Evolutionary conservation across 2,329 filamentous ascomycete species (phyloP), one percentile per base, ranked within the genome.

Genomic region (Fusarium falciforme): DNA sequence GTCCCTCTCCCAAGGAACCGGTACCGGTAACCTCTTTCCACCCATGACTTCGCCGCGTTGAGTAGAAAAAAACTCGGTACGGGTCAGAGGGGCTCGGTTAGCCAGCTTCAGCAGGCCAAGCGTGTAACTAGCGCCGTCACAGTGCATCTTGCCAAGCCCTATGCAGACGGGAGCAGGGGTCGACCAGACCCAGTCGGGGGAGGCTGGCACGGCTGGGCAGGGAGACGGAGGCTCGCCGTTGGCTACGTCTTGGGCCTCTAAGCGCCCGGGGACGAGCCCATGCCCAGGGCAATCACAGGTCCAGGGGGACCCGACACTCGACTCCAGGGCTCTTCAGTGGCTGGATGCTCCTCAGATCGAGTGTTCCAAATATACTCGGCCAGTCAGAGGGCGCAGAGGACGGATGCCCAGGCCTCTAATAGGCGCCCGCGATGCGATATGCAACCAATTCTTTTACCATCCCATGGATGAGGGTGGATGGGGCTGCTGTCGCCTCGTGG

Each of bases 281-380:
- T 61, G 58, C 64, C 55, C 58, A 58, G 61, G 61, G 61, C 61
- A 55, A 58, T 40, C 47, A 62, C 63, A 61, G 64, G 25, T n/a
- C 44, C 25, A 49, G 44, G 44, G 44, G 44, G 22, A 20, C 11
- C 40, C n/a, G 70, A 47, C 64, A 61, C 61, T 74, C 61, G 59
- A 61, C 42, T 59, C 58, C 57, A 38, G 44, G 25, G 44, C 22
- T 17, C 42, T 60, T 74, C 68, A 60, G 67, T 73, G 74, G 76
- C 73, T 61, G 44, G 44, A 49, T 27, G 16, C 25, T 49, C 25
- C 33, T 77, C 44, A 60, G 47, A 29, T 55, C 68, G 65, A 70
- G 68, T 38, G 73, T 74, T 75, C 78, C 77, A 79, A 79, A 80
- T 74, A 68, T 77, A 76, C 67, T 71, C 70, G 65, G 67, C 79